phyloP scores from a whole-genome alignment of 768 basidiomycete species.

The Mrakia blollopis region DNA sequence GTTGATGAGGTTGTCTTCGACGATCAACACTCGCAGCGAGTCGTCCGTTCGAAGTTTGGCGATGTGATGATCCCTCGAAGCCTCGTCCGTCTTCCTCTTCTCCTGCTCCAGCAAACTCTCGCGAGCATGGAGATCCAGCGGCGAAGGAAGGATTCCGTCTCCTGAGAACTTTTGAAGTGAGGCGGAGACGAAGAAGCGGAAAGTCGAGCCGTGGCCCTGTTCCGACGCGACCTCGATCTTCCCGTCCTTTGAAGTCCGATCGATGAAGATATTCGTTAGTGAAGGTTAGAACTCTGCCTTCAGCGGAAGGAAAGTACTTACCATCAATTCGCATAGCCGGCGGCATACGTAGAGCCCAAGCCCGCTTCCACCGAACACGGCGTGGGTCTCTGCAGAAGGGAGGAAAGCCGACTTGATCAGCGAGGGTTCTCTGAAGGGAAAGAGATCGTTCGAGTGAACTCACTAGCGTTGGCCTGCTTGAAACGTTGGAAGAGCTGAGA shows the following conservation, averaged over 20 bases:
- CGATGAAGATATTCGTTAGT: no score
- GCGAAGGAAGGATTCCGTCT: neutral
- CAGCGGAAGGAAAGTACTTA: conserved; percentile 26
- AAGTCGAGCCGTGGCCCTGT: conserved; percentile 17
- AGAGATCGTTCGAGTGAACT: no score
- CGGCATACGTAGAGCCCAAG: conserved; percentile 36
- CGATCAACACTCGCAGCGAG: conserved; percentile 11
- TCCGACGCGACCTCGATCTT: conserved; percentile 41
- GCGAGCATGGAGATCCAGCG: neutral
- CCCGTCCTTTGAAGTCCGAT: no score
- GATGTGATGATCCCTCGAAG: neutral
- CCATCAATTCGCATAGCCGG: conserved; percentile 41
- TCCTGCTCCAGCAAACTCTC: neutral
- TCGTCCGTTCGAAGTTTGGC: neutral
- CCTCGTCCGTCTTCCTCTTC: neutral
- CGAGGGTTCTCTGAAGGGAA: no score
- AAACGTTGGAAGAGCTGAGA: conserved; percentile 41
- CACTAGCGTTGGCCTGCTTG: conserved; percentile 29
- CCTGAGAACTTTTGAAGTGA: conserved; percentile 6
- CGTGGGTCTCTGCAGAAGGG: neutral
- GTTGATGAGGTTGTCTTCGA: conserved; percentile 31
- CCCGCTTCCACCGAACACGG: conserved; percentile 43
- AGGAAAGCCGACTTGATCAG: no score
- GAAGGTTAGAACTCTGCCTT: no score
- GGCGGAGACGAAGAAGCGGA: conserved; percentile 29